These are phyloP conservation scores for Psidium friedrichsthalianum DNA, from an alignment of 345 rosid genomes.

Conservation along the genomic window DNA sequence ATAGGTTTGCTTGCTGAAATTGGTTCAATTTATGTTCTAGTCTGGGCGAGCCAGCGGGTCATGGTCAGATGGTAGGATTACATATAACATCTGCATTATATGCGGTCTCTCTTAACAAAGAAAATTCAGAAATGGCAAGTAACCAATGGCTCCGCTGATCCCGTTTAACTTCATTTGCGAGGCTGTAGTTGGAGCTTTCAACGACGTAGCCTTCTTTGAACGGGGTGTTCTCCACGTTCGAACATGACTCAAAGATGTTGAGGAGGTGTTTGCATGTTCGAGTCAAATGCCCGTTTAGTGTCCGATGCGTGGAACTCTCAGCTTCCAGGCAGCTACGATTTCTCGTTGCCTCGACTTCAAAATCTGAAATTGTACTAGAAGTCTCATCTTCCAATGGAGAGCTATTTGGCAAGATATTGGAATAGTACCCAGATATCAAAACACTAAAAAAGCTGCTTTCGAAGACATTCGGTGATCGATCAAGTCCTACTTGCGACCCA, in stretches of 20 bases:
- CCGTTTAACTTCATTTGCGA: not conserved
- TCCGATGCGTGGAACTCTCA: not conserved
- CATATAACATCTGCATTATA: not conserved
- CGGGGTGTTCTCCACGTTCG: not conserved
- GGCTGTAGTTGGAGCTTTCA: not conserved
- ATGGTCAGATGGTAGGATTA: not conserved
- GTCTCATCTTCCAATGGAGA: not conserved
- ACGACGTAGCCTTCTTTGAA: not conserved
- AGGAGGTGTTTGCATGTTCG: not conserved
- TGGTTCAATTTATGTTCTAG: not conserved
- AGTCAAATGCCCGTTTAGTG: not conserved
- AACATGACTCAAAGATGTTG: not conserved
- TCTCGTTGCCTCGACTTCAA: not conserved
- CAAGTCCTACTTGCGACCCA: not conserved
- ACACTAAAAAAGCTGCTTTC: constrained; percentile 1
- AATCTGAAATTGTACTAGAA: not conserved
- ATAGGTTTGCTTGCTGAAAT: not conserved
- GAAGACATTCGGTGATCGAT: not conserved
- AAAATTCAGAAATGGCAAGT: not conserved
- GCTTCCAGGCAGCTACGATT: not conserved
- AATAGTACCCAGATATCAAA: constrained; percentile 3
- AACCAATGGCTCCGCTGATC: not conserved
- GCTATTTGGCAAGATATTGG: not conserved
- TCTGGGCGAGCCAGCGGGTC: not conserved
- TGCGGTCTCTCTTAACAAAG: not conserved